Conservation (phyloP, 2,329 filamentous ascomycete species). For the Pyrenophora graminea region DNA sequence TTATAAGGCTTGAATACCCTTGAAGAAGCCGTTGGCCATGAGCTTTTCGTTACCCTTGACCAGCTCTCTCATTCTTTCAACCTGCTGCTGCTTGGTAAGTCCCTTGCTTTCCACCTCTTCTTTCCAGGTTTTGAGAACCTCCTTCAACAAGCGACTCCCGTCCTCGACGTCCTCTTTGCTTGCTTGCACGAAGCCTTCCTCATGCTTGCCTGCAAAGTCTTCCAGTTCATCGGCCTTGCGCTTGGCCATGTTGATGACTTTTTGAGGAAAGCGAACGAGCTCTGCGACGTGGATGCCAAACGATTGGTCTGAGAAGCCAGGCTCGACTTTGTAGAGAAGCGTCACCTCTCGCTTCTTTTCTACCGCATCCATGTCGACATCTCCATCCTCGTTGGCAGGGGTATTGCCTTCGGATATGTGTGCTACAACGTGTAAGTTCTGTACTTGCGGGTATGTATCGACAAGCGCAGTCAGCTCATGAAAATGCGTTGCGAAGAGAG, state of each 20-base stretch:
- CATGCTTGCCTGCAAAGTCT: slow-evolving; percentile 84
- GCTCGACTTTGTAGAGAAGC: slow-evolving; percentile 93
- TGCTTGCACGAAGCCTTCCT: slow-evolving; percentile 50
- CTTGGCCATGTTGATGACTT: slow-evolving; percentile 99
- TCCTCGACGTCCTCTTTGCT: slow-evolving; percentile 86
- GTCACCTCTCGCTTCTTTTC: slow-evolving; percentile 73
- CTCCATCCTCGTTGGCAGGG: slow-evolving; percentile 1
- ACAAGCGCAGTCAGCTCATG: slow-evolving; percentile 93
- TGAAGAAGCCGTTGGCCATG: slow-evolving; percentile 69
- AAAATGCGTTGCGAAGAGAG: slow-evolving; percentile 97
- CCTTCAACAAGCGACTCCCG: slow-evolving; percentile 83
- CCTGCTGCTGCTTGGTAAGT: slow-evolving; percentile 67
- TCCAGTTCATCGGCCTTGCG: slow-evolving; percentile 97
- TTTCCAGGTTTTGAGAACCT: slow-evolving; percentile 84
- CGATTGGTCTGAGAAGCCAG: slow-evolving; percentile 93
- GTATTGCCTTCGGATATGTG: slow-evolving; percentile 68
- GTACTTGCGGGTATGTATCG: slow-evolving; percentile 83
- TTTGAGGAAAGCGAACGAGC: slow-evolving; percentile 91
- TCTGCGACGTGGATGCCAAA: slow-evolving; percentile 99
- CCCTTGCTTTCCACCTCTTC: slow-evolving; percentile 66
- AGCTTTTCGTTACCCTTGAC: slow-evolving; percentile 73
- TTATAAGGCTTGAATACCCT: slow-evolving; percentile 56
- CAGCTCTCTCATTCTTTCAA: slow-evolving; percentile 76
- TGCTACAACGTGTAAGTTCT: slow-evolving; percentile 93
- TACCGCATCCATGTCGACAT: slow-evolving; percentile 48